Evolutionary conservation across 2,329 filamentous ascomycete genomes (phyloP).

Genomic region (Xylaria sp.): DNA sequence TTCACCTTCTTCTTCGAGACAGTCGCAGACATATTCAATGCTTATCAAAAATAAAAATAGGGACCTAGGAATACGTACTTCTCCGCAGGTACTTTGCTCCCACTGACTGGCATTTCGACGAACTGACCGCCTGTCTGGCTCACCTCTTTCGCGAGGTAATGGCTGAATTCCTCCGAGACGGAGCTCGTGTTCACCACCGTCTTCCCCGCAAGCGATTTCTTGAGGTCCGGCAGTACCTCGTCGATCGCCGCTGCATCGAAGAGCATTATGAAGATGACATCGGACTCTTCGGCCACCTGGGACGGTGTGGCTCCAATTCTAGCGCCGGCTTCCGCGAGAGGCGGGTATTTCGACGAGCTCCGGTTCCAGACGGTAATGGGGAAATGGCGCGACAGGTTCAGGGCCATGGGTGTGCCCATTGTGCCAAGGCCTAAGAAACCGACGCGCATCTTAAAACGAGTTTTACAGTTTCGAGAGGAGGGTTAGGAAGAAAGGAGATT

Average conservation of each 20-base stretch:
- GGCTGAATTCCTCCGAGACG: slow-evolving; percentile 46
- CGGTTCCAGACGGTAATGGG: slow-evolving; percentile 50
- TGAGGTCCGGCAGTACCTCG: slow-evolving; percentile 45
- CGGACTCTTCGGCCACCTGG: slow-evolving; percentile 44
- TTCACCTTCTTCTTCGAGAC: neutral
- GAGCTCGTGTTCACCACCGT: slow-evolving; percentile 50
- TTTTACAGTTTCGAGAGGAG: neutral
- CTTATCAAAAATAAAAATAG: neutral
- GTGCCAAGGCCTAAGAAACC: slow-evolving; percentile 50
- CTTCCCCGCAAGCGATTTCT: slow-evolving; percentile 45
- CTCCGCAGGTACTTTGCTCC: slow-evolving; percentile 51
- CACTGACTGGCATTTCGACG: slow-evolving; percentile 53
- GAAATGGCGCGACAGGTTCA: slow-evolving; percentile 47
- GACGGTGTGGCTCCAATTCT: slow-evolving; percentile 43
- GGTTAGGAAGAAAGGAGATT: neutral
- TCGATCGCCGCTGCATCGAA: slow-evolving; percentile 46
- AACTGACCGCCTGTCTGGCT: slow-evolving; percentile 46
- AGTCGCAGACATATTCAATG: neutral
- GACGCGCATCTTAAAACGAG: slow-evolving; percentile 34
- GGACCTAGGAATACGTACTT: slow-evolving; percentile 23
- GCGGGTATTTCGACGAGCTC: slow-evolving; percentile 44
- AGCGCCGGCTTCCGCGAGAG: slow-evolving; percentile 41
- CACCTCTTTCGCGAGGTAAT: slow-evolving; percentile 41
- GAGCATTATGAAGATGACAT: slow-evolving; percentile 50
- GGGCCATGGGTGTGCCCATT: slow-evolving; percentile 52